Evolutionary conservation across 495 filamentous ascomycete genomes (phyloP).

Genomic region (Pyrenula aspistea): DNA sequence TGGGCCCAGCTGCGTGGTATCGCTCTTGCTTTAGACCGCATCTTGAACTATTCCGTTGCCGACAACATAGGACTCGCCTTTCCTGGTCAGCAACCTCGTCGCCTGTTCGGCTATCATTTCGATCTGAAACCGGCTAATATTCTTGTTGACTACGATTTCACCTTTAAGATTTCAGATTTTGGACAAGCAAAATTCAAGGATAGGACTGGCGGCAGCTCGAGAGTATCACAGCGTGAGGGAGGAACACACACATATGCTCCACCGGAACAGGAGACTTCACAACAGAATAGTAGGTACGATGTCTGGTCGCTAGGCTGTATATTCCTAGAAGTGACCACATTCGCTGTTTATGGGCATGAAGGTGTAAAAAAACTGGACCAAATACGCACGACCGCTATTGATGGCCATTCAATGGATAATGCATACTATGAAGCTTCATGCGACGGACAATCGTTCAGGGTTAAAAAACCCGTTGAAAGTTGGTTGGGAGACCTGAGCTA

Average conservation of each 20-base stretch:
- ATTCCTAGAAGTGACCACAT: neutral
- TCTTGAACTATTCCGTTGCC: neutral
- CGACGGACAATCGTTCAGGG: too few species aligned
- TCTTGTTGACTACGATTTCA: constrained; percentile 10
- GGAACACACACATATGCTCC: neutral
- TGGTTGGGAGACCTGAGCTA: too few species aligned
- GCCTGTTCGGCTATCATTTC: constrained; percentile 13
- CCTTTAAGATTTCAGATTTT: neutral
- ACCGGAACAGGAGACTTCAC: neutral
- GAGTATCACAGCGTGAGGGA: neutral
- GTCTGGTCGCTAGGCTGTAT: neutral
- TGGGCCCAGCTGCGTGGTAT: neutral
- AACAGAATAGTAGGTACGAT: neutral
- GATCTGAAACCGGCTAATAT: constrained; percentile 23
- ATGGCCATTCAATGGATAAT: too few species aligned
- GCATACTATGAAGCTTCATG: too few species aligned
- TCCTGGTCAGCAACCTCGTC: too few species aligned
- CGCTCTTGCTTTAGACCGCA: neutral
- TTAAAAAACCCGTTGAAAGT: too few species aligned
- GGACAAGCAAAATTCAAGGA: neutral
- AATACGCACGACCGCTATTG: neutral
- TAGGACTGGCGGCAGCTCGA: neutral
- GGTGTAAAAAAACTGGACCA: neutral
- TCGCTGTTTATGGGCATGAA: neutral
- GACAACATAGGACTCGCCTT: neutral